These are phyloP conservation scores for Candida multigemmis DNA, from an alignment of 805 yeast species.

Conservation along the genomic window DNA sequence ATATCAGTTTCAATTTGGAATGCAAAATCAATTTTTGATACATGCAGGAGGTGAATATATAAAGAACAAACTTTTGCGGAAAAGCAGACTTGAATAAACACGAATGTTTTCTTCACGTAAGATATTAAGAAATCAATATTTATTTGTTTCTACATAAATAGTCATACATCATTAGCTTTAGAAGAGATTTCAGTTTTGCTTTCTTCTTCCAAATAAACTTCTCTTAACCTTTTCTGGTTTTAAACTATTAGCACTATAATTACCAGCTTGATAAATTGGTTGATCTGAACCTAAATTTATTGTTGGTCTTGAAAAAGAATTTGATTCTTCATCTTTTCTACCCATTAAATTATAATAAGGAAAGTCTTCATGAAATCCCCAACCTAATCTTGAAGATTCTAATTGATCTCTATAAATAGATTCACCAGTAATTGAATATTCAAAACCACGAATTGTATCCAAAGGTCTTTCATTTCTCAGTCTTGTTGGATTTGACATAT, in stretches of 20 bases:
- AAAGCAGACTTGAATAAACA: too few species aligned
- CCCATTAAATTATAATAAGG: slow-evolving; percentile 34
- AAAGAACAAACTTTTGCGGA: too few species aligned
- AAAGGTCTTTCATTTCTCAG: slow-evolving; percentile 92
- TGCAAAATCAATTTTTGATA: too few species aligned
- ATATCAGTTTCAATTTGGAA: too few species aligned
- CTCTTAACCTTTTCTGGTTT: slow-evolving; percentile 44
- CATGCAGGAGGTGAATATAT: too few species aligned
- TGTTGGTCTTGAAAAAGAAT: slow-evolving; percentile 31
- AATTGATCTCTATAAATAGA: slow-evolving; percentile 66
- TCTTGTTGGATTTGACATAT: slow-evolving; percentile 88
- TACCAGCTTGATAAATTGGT: slow-evolving; percentile 44
- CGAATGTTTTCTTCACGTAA: too few species aligned
- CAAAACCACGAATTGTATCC: slow-evolving; percentile 91
- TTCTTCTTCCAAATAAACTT: slow-evolving; percentile 68
- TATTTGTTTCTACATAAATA: too few species aligned
- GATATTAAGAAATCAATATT: too few species aligned
- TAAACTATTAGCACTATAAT: slow-evolving; percentile 45
- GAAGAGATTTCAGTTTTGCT: too few species aligned
- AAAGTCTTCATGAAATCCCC: slow-evolving; percentile 80
- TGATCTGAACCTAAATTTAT: slow-evolving; percentile 30
- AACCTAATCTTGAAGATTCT: slow-evolving; percentile 73
- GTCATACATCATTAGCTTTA: too few species aligned
- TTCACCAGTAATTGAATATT: slow-evolving; percentile 92
- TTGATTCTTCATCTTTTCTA: slow-evolving; percentile 16